Evolutionary conservation across 345 rosid genomes (phyloP), one percentile per base, ranked within the genome.

Genomic region (Dipteronia dyeriana): DNA sequence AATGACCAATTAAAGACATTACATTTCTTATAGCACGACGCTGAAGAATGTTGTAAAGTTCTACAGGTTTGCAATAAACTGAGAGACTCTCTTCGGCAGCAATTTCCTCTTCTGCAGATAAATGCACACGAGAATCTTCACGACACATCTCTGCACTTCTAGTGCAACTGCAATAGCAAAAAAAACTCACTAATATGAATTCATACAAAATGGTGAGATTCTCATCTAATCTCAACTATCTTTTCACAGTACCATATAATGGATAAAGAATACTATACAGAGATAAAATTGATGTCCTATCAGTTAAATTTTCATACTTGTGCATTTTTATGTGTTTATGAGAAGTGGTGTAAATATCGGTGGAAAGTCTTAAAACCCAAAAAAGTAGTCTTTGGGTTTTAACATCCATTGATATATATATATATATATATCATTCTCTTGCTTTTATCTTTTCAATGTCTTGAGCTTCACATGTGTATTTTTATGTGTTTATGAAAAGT

Each of bases 141-240:
- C 89, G 93, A 88, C 97, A 91, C 99, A 97, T 97, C 82, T 88
- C 97, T 67, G 90, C 81, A 85, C 91, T 91, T 93, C 94, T 93
- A 43, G 94, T 86, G 85, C 82, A 86, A 31, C 97, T 94, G 84
- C 69, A 45, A 83, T 5, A 20, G 20, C 64, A 45, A 73, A 69
- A 41, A 63, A 1, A 53, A 19, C 7, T 68, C 74, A 45, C 26
- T 54, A 19, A 54, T 29, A 64, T n/a, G 9, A 74, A 56, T 41
- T 62, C 60, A 71, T 1, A 75, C 59, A 76, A 38, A 53, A 60
- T 7, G n/a, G 10, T 7, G 26, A 61, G 49, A 14, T 20, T 22
- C 39, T 43, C 47, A 26, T 14, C 26, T 38, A 66, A 56, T 47
- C 20, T 12, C 23, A 68, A 49, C 41, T 3, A n/a, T 47, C 26